Conservation (phyloP, 495 filamentous ascomycete species). For the Xanthoparmelia taractica region DNA sequence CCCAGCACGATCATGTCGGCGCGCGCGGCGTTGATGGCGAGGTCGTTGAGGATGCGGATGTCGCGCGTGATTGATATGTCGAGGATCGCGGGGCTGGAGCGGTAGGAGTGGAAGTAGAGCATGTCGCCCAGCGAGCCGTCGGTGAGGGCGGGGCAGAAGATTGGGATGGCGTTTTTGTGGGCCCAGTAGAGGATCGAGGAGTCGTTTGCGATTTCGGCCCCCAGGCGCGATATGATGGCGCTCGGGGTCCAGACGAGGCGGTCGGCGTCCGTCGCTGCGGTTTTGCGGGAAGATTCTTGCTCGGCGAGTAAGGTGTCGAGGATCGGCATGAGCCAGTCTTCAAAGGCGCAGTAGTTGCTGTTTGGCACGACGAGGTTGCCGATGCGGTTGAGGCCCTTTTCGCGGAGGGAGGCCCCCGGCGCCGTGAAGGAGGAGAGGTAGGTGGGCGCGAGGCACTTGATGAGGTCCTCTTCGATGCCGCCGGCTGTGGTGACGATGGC, state of each 20-base stretch:
- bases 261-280: constrained; percentile 33
- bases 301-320: constrained; percentile 85
- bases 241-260: constrained; percentile 84
- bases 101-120: constrained; percentile 95
- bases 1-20: constrained; percentile 93
- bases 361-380: constrained; percentile 96
- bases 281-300: constrained; percentile 63
- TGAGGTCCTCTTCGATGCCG: constrained; percentile 95
- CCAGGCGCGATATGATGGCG: constrained; percentile 76
- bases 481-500: constrained; percentile 92
- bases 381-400: constrained; percentile 85
- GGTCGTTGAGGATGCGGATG: constrained; percentile 85
- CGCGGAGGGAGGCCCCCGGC: constrained; percentile 63
- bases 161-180: constrained; percentile 82
- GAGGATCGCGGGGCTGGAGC: constrained; percentile 66
- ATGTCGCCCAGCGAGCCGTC: constrained; percentile 94
- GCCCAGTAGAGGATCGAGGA: constrained; percentile 90
- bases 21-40: constrained; percentile 72
- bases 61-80: constrained; percentile 84
- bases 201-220: constrained; percentile 86
- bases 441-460: constrained; percentile 92
- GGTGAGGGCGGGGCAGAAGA: constrained; percentile 93
- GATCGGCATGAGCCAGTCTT: constrained; percentile 94
- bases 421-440: constrained; percentile 82
- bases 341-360: constrained; percentile 91